These are phyloP conservation scores for Ramalina peruviana DNA, from an alignment of 495 filamentous ascomycete species.

Conservation along the genomic window DNA sequence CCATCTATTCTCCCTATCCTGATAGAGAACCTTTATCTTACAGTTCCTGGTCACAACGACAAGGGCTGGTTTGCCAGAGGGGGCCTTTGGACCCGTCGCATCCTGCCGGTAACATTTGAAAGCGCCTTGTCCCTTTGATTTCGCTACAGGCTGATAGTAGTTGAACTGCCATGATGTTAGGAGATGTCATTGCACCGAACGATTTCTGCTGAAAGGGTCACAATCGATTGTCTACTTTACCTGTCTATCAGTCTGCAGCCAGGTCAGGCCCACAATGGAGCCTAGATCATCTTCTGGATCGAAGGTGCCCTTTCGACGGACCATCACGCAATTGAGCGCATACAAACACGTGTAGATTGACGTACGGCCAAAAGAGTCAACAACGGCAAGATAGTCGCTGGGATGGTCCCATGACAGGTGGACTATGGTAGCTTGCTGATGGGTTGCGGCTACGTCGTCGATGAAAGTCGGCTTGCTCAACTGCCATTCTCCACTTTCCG, in stretches of 20 bases:
- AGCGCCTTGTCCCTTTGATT: conserved; percentile 35
- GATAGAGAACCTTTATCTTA: conserved; percentile 53
- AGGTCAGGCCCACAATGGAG: conserved; percentile 70
- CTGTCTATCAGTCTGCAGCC: conserved; percentile 52
- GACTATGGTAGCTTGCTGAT: conserved; percentile 42
- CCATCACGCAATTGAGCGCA: conserved; percentile 50
- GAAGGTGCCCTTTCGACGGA: conserved; percentile 36
- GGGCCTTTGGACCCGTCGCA: conserved; percentile 50
- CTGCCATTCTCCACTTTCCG: conserved; percentile 61
- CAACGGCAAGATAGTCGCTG: conserved; percentile 58
- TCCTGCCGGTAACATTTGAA: conserved; percentile 36
- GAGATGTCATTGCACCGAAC: conserved; percentile 3
- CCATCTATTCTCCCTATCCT: conserved; percentile 51
- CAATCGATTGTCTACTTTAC: conserved; percentile 21
- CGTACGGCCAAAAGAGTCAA: conserved; percentile 61
- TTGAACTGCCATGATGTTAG: conserved; percentile 10
- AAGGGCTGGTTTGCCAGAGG: conserved; percentile 50
- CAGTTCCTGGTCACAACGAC: conserved; percentile 59
- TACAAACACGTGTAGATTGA: conserved; percentile 48
- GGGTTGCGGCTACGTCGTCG: conserved; percentile 28
- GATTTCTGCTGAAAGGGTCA: neutral
- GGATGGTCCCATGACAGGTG: conserved; percentile 72
- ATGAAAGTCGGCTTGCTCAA: conserved; percentile 47
- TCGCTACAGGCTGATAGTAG: conserved; percentile 34
- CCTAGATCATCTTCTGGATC: conserved; percentile 58